phyloP scores from a whole-genome alignment of 805 yeast species.

The Zygotorulaspora florentina region DNA sequence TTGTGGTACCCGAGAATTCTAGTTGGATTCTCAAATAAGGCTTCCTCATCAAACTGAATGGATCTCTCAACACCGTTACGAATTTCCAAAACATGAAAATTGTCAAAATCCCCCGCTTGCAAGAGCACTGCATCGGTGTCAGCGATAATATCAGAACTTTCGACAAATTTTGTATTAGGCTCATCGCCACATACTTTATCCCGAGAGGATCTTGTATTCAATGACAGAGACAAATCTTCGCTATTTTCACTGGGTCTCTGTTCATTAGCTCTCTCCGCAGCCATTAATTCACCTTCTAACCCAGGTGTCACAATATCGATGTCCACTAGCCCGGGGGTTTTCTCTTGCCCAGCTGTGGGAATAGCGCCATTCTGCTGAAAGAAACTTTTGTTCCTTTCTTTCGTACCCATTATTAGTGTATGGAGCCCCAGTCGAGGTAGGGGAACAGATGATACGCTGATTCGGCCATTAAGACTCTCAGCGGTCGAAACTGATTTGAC shows the following conservation, averaged over 20 bases:
- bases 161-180: conserved; percentile 28
- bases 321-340: conserved; percentile 16
- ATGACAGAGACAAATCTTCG: conserved; percentile 33
- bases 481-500: conserved; percentile 6
- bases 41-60: conserved; percentile 35
- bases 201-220: conserved; percentile 26
- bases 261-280: conserved; percentile 12
- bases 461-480: conserved; percentile 17
- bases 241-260: conserved; percentile 40
- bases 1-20: conserved; percentile 36
- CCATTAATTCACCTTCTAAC: conserved; percentile 10
- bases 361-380: conserved; percentile 13
- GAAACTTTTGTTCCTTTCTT: conserved; percentile 37
- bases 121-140: conserved; percentile 31
- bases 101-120: conserved; percentile 32
- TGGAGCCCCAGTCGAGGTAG: conserved; percentile 64
- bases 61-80: conserved; percentile 36
- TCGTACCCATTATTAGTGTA: conserved; percentile 57
- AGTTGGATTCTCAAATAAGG: conserved; percentile 38
- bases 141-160: conserved; percentile 27
- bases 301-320: conserved; percentile 6
- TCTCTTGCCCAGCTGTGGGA: conserved; percentile 9
- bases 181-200: conserved; percentile 32
- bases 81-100: conserved; percentile 30
- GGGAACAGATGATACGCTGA: conserved; percentile 45